Conservation (phyloP, 106 monocot genomes). For the Apostasia ramifera region DNA sequence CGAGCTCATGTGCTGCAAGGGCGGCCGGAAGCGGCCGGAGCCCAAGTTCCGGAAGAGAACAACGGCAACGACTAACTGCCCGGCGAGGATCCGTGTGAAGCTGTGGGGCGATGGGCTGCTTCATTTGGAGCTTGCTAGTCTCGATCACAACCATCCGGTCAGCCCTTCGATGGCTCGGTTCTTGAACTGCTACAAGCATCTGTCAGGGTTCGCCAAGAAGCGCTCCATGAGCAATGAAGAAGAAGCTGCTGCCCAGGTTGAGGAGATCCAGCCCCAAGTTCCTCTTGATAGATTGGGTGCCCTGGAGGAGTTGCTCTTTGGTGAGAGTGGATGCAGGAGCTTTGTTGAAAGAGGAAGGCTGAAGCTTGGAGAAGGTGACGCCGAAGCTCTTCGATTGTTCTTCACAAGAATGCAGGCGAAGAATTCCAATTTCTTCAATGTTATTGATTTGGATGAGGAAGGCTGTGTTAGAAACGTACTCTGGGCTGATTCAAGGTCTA, state of each 20-base stretch:
- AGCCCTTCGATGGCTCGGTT: slow-evolving; percentile 51
- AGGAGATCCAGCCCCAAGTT: slow-evolving; percentile 1
- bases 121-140: slow-evolving; percentile 45
- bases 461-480: slow-evolving; percentile 27
- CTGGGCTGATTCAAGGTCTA: slow-evolving; percentile 45
- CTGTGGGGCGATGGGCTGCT: slow-evolving; percentile 58
- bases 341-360: slow-evolving; percentile 35
- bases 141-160: slow-evolving; percentile 67
- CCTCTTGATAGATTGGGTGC: slow-evolving; percentile 21
- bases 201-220: slow-evolving; percentile 33
- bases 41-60: slow-evolving; percentile 55
- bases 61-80: slow-evolving; percentile 49
- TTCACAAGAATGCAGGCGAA: slow-evolving; percentile 56
- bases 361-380: slow-evolving; percentile 33
- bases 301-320: slow-evolving; percentile 38
- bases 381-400: slow-evolving; percentile 31
- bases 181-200: slow-evolving; percentile 34
- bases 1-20: slow-evolving; percentile 77
- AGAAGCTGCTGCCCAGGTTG: neutral
- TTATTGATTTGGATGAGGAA: slow-evolving; percentile 38
- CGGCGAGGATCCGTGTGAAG: slow-evolving; percentile 51
- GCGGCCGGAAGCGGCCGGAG: slow-evolving; percentile 47
- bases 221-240: slow-evolving; percentile 2
- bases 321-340: slow-evolving; percentile 24
- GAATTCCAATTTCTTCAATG: slow-evolving; percentile 38